Conservation (phyloP, 2,329 filamentous ascomycete species). For the Verticillium longisporum region DNA sequence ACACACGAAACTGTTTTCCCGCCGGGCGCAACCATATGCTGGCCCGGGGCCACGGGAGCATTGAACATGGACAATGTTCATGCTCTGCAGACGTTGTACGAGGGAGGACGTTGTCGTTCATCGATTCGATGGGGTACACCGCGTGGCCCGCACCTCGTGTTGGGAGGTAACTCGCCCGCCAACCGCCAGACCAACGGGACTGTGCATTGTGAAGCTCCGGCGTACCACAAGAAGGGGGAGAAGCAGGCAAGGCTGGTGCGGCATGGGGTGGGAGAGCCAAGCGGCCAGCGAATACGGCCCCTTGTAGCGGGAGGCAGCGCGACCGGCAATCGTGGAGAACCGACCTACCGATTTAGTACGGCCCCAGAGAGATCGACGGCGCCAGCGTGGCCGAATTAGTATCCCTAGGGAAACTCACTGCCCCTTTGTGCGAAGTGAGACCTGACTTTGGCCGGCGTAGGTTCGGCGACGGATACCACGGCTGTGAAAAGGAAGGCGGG, state of each 20-base stretch:
- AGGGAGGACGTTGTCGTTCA: background rate
- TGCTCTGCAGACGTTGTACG: background rate
- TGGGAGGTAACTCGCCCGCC: too few species aligned
- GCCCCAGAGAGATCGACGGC: background rate
- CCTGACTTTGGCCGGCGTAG: background rate
- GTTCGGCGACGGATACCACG: too few species aligned
- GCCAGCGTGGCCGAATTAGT: background rate
- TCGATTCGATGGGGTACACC: background rate
- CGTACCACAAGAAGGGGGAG: background rate
- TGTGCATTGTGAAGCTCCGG: too few species aligned
- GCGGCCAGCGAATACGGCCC: background rate
- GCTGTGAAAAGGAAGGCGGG: too few species aligned
- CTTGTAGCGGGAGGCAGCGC: background rate
- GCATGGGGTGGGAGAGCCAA: too few species aligned
- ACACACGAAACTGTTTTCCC: background rate
- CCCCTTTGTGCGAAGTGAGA: background rate
- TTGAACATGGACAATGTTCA: background rate
- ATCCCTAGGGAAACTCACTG: background rate
- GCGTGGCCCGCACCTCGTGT: background rate
- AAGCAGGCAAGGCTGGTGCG: background rate
- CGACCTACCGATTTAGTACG: background rate
- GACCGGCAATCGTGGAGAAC: background rate
- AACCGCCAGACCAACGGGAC: too few species aligned
- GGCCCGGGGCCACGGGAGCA: background rate
- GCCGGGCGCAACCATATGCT: background rate